A percentile compares a stretch with the other conserved stretches of the same genome.
Conservation (phyloP, 2,329 filamentous ascomycete species). For the Thermothelomyces thermophilus region DNA sequence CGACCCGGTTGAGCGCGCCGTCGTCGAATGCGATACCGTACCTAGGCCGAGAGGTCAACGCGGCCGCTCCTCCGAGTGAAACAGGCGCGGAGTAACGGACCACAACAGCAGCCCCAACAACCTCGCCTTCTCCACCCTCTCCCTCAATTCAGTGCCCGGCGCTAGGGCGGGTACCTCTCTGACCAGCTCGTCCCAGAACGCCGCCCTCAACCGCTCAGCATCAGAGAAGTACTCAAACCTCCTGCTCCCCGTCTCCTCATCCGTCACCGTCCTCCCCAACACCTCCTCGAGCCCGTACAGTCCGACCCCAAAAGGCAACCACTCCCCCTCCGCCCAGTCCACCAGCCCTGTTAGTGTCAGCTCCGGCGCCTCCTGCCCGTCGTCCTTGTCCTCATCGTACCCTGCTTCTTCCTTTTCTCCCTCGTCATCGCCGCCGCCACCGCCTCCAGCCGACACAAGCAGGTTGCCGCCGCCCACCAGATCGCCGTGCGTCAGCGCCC, state of each 20-base stretch:
- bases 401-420: not conserved
- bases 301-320: constrained; percentile 51
- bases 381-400: not conserved
- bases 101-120: constrained; percentile 53
- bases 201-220: constrained; percentile 35
- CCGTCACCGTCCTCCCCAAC: constrained; percentile 35
- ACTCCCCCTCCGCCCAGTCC: constrained; percentile 60
- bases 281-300: constrained; percentile 57
- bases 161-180: constrained; percentile 32
- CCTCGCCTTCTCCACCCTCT: constrained; percentile 36
- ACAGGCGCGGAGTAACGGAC: not conserved
- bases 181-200: constrained; percentile 45
- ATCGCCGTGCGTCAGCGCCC: constrained; percentile 56
- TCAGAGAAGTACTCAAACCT: constrained; percentile 38
- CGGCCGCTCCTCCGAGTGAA: not conserved
- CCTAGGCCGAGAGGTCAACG: constrained; percentile 25
- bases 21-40: constrained; percentile 58
- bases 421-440: not conserved
- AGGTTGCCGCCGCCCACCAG: constrained; percentile 32
- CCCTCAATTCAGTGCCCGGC: constrained; percentile 22
- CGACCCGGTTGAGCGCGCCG: constrained; percentile 51
- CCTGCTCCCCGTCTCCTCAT: not conserved
- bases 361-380: not conserved
- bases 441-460: not conserved
- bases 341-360: constrained; percentile 44